Conservation (phyloP, 2,329 filamentous ascomycete species). For the Aspergillus unguis region DNA sequence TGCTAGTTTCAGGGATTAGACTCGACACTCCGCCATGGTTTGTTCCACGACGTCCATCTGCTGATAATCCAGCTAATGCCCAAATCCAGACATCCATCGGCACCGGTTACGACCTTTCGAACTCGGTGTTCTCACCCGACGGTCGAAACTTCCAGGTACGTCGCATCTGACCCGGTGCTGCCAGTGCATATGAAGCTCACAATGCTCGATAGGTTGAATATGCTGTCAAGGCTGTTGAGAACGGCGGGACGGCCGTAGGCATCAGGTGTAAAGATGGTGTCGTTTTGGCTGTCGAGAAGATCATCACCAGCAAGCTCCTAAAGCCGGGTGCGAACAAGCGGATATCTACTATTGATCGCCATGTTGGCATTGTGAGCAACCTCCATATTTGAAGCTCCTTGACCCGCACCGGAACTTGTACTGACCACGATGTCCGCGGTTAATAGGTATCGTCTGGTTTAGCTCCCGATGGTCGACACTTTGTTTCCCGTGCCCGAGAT, state of each 20-base stretch:
- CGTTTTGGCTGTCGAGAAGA: conserved; percentile 93
- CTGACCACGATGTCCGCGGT: background rate
- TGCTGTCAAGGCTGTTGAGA: conserved; percentile 97
- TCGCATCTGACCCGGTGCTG: background rate
- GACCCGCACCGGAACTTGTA: background rate
- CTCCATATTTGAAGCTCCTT: background rate
- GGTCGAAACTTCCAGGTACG: conserved; percentile 94
- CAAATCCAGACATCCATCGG: conserved; percentile 87
- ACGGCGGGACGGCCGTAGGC: conserved; percentile 91
- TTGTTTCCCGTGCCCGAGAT: conserved; percentile 88
- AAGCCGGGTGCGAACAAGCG: conserved; percentile 96
- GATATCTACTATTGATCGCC: conserved; percentile 90
- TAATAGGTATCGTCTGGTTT: conserved; percentile 85
- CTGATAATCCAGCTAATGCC: conserved; percentile 17
- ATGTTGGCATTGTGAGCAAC: conserved; percentile 79
- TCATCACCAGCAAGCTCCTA: conserved; percentile 89
- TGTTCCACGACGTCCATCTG: conserved; percentile 8
- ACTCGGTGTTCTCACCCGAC: conserved; percentile 99
- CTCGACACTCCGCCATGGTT: conserved; percentile 18
- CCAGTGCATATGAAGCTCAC: conserved; percentile 15
- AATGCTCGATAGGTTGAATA: conserved; percentile 69
- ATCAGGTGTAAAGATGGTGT: conserved; percentile 97
- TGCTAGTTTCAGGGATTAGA: too few relatives aligned
- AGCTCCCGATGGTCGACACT: conserved; percentile 91
- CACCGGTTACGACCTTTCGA: conserved; percentile 97